These are phyloP conservation scores for Jamesozyma hellenica DNA, from an alignment of 805 yeast species.

Conservation along the genomic window DNA sequence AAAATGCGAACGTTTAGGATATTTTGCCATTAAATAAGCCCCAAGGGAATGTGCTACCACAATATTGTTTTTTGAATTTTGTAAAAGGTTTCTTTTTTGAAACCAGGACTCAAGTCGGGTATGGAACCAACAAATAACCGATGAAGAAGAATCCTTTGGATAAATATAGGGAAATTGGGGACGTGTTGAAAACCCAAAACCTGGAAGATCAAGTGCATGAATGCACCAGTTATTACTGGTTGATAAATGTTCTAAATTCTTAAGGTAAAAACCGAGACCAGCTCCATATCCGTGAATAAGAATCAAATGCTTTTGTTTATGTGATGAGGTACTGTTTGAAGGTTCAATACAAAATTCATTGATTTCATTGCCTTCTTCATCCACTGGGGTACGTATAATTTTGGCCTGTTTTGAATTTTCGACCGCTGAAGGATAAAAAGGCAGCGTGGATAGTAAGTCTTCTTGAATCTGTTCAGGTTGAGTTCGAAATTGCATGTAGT, in stretches of 20 bases:
- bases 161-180: slow-evolving; percentile 47
- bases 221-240: slow-evolving; percentile 49
- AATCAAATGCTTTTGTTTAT: slow-evolving; percentile 41
- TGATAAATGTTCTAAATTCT: slow-evolving; percentile 53
- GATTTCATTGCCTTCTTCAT: slow-evolving; percentile 43
- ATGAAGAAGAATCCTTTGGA: slow-evolving; percentile 12
- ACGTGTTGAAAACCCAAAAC: slow-evolving; percentile 84
- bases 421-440: slow-evolving; percentile 36
- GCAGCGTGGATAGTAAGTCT: slow-evolving; percentile 36
- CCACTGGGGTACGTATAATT: slow-evolving; percentile 31
- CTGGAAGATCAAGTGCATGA: slow-evolving; percentile 80
- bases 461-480: slow-evolving; percentile 37
- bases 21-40: slow-evolving; percentile 65
- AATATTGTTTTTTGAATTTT: slow-evolving; percentile 36
- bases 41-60: slow-evolving; percentile 88
- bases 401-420: slow-evolving; percentile 17
- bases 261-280: slow-evolving; percentile 74
- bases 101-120: slow-evolving; percentile 43
- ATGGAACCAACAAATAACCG: slow-evolving; percentile 32
- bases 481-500: slow-evolving; percentile 33
- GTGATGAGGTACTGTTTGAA: slow-evolving; percentile 28
- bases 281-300: slow-evolving; percentile 94
- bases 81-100: slow-evolving; percentile 18
- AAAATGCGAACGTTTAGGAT: slow-evolving; percentile 36
- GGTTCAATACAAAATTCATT: slow-evolving; percentile 68